Evolutionary conservation across 2,329 filamentous ascomycete species (phyloP).

Genomic region (Exophiala aquamarina): DNA sequence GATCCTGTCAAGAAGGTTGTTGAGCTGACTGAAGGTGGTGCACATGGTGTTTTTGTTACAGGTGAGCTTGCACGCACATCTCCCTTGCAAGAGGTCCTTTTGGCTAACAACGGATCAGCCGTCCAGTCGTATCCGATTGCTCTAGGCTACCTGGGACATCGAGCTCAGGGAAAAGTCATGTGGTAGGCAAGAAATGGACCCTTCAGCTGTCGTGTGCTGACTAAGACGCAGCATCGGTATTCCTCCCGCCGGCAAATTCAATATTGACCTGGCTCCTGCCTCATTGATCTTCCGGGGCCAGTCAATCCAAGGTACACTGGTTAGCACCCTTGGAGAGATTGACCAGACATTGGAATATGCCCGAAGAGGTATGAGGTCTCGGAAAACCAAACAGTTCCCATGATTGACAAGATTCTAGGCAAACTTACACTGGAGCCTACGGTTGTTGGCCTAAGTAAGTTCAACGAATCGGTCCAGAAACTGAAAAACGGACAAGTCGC

Average conservation of each 20-base stretch:
- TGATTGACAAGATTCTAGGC: conserved; percentile 12
- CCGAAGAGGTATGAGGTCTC: conserved; percentile 14
- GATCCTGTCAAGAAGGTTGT: conserved; percentile 42
- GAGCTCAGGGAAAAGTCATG: conserved; percentile 54
- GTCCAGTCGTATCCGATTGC: conserved; percentile 43
- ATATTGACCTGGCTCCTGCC: conserved; percentile 22
- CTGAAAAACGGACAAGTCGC: conserved; percentile 29
- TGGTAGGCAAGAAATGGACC: conserved; percentile 33
- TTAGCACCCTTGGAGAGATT: conserved; percentile 20
- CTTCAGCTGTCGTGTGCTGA: background rate
- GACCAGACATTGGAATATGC: conserved; percentile 26
- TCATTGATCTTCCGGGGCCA: conserved; percentile 21
- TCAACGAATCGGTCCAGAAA: conserved; percentile 27
- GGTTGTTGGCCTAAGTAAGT: conserved; percentile 26
- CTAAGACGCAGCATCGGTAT: conserved; percentile 37
- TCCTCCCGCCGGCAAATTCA: conserved; percentile 26
- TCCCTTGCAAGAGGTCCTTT: background rate
- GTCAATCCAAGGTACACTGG: conserved; percentile 23
- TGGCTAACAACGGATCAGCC: conserved; percentile 15
- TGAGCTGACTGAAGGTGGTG: conserved; percentile 46
- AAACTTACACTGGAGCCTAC: conserved; percentile 27
- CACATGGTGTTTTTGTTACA: conserved; percentile 46
- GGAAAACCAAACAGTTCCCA: background rate
- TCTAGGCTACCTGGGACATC: conserved; percentile 45
- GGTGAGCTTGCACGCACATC: conserved; percentile 20